Base-by-base conservation (phyloP, 495 filamentous ascomycete species). In the Collariella sp. region DNA sequence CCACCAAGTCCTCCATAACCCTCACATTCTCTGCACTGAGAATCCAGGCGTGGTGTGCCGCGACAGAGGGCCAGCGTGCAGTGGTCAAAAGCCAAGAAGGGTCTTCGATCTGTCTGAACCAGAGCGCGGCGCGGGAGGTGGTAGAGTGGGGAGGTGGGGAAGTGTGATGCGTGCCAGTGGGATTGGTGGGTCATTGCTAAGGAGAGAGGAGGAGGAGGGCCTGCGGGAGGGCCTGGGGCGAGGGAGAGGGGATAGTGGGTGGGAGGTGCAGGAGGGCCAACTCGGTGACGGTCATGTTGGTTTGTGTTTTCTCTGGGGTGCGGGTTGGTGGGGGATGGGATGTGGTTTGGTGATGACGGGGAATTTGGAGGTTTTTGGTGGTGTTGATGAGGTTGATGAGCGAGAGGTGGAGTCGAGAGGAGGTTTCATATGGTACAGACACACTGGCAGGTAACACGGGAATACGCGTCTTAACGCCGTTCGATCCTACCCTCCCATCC, bases 201-300 rank as follows among this genome's bases (percentile, higher is more conserved):
- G 38, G 47, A 50, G 52, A 72, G 60, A 12, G 66, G 38, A 46
- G 52, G 52, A 72, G 60, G 13, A 66, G 63, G 7, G 62, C 38
- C 36, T 52, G 65, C 9, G 71, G 50, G 7, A 2, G 16, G 35
- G 10, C 29, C 13, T 31, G 18, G 13, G 57, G 57, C 0, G 59
- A 22, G 29, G 57, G 12, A 10, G 34, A 60, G 33, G 69, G 34
- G 26, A 60, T 18, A 0, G 48, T 55, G 33, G 63, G 50, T 15
- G 62, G 62, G 29, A 73, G 56, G 36, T 59, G 73, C 16, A 82
- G 58, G 52, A 73, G 70, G 55, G 78, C 77, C 42, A 83, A 53
- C 57, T 82, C 76, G 1, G 78, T 81, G 49, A 82, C 68, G 15
- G 72, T 47, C 78, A 83, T 79, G 43, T 43, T 63, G 22, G 13